Evolutionary conservation across 2,329 filamentous ascomycete species (phyloP), one percentile per base, ranked within the genome.

Genomic region (Aspergillus clavatus): DNA sequence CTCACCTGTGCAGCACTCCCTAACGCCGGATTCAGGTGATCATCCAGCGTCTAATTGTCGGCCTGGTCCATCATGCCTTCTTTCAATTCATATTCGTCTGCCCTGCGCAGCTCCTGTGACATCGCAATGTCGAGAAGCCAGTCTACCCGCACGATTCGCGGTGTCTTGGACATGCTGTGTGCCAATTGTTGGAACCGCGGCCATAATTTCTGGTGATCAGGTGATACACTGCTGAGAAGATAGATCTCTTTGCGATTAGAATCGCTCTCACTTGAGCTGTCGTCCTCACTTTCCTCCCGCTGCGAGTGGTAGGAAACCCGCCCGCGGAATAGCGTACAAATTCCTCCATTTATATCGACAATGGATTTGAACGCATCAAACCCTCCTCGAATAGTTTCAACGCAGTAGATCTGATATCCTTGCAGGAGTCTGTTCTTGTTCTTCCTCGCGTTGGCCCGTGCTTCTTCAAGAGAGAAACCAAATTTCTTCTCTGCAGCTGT

Each of bases 101-200:
- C 74, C 66, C 82, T 84, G n/a, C 75, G 74, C 51, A 93, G 72
- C 66, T 89, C 77, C 69, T 98, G 93, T 58, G 81, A 82, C 87
- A 98, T 91, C 4, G 89, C 88, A 48, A 89, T 83, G 60, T 90
- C 85, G 46, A 98, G 72, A 57, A 98, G 67, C 93, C 93, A 98
- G 62, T 98, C 90, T 2, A 86, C 80, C 38, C 79, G 80, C 19
- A 96, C 89, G 31, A 98, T 83, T 42, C 86, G 77, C 2, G 90
- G 84, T 54, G 83, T 78, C 78, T 91, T 89, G 61, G 87, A 84
- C 36, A 87, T 84, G 55, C 83, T 84, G 51, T 77, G 72, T 2
- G 87, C 90, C 79, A 95, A 83, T 41, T 86, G 81, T 45, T 81
- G 76, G 65, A 98, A 98, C 48, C 82, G 82, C 11, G 77, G 72